Evolutionary conservation across 352 stramenopile genomes (phyloP).

Genomic region (Phytophthora citrophthora): DNA sequence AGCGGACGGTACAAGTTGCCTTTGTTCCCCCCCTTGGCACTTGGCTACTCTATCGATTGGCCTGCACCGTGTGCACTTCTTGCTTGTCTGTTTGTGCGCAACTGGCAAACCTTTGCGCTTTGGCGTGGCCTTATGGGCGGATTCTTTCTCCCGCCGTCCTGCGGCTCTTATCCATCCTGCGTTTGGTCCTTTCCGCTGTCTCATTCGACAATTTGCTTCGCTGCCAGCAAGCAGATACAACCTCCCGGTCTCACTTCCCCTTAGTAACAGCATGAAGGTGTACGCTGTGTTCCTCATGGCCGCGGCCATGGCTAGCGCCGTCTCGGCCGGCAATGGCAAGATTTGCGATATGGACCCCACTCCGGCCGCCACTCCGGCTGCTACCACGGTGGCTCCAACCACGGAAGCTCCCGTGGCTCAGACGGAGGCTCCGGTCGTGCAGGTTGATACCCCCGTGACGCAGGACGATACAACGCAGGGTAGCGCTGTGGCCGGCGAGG

Average conservation of each 20-base stretch:
- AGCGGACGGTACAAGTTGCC: slow-evolving; percentile 11
- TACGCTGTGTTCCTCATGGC: slow-evolving; percentile 38
- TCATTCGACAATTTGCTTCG: slow-evolving; percentile 34
- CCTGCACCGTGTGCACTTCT: slow-evolving; percentile 15
- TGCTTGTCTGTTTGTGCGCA: slow-evolving; percentile 22
- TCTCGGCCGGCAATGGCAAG: slow-evolving; percentile 28
- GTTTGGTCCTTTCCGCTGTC: slow-evolving; percentile 10
- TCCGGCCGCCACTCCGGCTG: slow-evolving; percentile 6
- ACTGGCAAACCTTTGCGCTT: slow-evolving; percentile 1
- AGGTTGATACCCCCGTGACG: slow-evolving; percentile 11
- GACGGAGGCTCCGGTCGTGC: neutral
- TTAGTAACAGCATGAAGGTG: slow-evolving; percentile 37
- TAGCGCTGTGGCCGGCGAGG: slow-evolving; percentile 18
- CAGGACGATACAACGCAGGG: slow-evolving; percentile 10
- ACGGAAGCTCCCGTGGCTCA: slow-evolving; percentile 4
- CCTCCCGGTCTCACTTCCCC: neutral
- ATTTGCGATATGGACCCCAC: slow-evolving; percentile 40
- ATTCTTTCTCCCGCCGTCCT: slow-evolving; percentile 23
- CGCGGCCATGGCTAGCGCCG: slow-evolving; percentile 31
- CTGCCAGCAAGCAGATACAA: slow-evolving; percentile 31
- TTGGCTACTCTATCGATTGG: slow-evolving; percentile 12
- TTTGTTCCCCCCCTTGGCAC: slow-evolving; percentile 22
- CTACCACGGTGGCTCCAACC: neutral
- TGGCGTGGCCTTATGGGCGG: slow-evolving; percentile 6
- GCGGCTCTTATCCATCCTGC: slow-evolving; percentile 23